Percentiles rank a stretch among this genome's conserved stretches.
These are phyloP conservation scores for Holtermanniella nyarrowii DNA, from an alignment of 768 basidiomycete genomes.

Conservation along the genomic window DNA sequence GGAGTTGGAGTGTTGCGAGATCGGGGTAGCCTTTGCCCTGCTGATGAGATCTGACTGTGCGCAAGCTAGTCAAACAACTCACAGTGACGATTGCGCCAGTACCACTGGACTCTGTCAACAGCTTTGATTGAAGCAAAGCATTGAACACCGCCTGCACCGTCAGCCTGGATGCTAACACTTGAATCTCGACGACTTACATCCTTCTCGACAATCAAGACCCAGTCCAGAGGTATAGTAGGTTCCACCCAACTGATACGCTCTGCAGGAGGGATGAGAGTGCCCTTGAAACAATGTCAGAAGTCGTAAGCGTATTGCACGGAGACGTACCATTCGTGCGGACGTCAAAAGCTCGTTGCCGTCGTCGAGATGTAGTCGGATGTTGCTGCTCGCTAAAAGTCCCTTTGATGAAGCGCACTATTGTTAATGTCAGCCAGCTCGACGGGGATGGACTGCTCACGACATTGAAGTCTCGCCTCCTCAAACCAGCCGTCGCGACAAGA, in stretches of 20 bases:
- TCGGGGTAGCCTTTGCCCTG: conserved; percentile 98
- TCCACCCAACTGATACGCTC: conserved; percentile 60
- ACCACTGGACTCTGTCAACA: conserved; percentile 49
- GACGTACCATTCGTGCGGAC: conserved; percentile 13
- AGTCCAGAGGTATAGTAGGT: conserved; percentile 51
- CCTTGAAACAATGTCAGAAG: too few relatives aligned
- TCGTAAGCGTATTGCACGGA: background rate
- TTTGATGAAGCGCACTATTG: conserved; percentile 78
- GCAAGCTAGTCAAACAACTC: conserved; percentile 2
- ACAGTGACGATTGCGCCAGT: conserved; percentile 72
- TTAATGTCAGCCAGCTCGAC: background rate
- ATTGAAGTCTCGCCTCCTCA: conserved; percentile 65
- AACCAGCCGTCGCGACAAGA: conserved; percentile 66
- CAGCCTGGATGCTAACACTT: background rate
- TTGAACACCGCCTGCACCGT: conserved; percentile 81
- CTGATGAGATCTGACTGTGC: background rate
- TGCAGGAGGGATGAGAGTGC: conserved; percentile 62
- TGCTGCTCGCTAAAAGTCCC: conserved; percentile 67
- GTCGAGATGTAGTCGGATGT: conserved; percentile 51
- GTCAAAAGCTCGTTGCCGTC: conserved; percentile 46
- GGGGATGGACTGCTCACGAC: conserved; percentile 49
- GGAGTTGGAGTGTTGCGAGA: conserved; percentile 73
- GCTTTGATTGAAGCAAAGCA: conserved; percentile 60
- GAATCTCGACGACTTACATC: conserved; percentile 50
- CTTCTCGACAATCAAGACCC: conserved; percentile 88